Percentiles rank a stretch among this genome's conserved stretches.
phyloP scores from a whole-genome alignment of 208 protist genomes.

The Trypanosoma grayi region DNA sequence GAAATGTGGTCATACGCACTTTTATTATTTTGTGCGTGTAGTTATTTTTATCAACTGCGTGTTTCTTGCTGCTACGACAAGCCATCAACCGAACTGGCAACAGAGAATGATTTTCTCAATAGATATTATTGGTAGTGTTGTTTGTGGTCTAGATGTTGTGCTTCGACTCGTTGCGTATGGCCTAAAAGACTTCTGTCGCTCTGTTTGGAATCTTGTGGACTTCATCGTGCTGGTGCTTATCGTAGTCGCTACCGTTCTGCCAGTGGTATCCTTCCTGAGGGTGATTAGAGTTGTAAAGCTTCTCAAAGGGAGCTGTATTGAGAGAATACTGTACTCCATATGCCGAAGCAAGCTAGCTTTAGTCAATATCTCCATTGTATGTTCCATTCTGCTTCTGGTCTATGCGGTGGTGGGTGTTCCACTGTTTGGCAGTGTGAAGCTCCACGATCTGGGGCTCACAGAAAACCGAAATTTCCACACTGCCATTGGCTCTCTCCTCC shows the following conservation, averaged over 20 bases:
- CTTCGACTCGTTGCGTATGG: slow-evolving; percentile 43
- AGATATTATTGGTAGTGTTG: slow-evolving; percentile 30
- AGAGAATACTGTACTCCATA: slow-evolving; percentile 27
- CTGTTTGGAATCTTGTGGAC: slow-evolving; percentile 29
- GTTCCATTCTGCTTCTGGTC: slow-evolving; percentile 33
- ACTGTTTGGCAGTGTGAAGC: slow-evolving; percentile 44
- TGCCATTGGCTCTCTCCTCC: slow-evolving; percentile 40
- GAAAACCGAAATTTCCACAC: slow-evolving; percentile 62
- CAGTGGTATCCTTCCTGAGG: slow-evolving; percentile 31
- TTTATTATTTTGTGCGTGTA: slow-evolving; percentile 13
- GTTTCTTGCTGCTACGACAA: slow-evolving; percentile 31
- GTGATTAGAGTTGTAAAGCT: slow-evolving; percentile 39
- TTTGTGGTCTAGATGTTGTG: slow-evolving; percentile 35
- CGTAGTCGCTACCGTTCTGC: slow-evolving; percentile 23
- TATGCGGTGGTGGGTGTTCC: slow-evolving; percentile 52
- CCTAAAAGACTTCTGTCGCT: slow-evolving; percentile 5
- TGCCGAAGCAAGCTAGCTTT: slow-evolving; percentile 14
- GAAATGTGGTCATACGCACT: slow-evolving; percentile 1
- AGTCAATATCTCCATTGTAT: slow-evolving; percentile 30
- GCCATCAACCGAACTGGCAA: slow-evolving; percentile 18
- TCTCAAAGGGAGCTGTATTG: slow-evolving; percentile 24
- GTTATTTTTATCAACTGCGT: slow-evolving; percentile 36
- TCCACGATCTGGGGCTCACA: slow-evolving; percentile 28
- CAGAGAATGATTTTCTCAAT: slow-evolving; percentile 27
- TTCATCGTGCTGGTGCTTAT: slow-evolving; percentile 34